Conservation (phyloP, 2,329 filamentous ascomycete species). For the Onygenales sp. region DNA sequence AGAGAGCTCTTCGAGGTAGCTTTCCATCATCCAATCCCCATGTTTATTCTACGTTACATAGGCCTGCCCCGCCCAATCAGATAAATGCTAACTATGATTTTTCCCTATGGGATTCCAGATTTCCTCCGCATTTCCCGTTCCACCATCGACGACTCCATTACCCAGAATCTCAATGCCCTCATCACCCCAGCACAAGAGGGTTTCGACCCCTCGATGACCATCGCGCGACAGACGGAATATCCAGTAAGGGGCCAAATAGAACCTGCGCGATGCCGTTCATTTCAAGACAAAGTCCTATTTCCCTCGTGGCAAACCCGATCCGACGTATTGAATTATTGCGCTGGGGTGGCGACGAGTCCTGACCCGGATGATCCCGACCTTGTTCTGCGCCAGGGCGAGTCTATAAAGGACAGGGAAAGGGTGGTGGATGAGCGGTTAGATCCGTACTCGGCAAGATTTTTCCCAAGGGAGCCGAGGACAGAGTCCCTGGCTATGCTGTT, state of each 20-base stretch:
- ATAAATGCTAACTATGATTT: background rate
- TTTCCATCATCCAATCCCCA: no score
- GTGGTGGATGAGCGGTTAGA: conserved; percentile 83
- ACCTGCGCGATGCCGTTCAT: conserved; percentile 53
- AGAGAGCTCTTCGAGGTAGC: conserved; percentile 57
- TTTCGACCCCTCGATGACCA: conserved; percentile 74
- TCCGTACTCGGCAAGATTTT: conserved; percentile 80
- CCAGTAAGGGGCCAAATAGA: conserved; percentile 47
- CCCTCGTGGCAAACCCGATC: conserved; percentile 78
- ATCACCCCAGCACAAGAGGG: conserved; percentile 59
- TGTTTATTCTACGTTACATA: conserved; percentile 11
- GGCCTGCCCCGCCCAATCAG: conserved; percentile 1
- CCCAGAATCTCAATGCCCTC: conserved; percentile 84
- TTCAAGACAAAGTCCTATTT: conserved; percentile 72
- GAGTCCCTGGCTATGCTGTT: conserved; percentile 65
- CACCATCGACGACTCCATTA: conserved; percentile 85
- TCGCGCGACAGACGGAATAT: conserved; percentile 47
- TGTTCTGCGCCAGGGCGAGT: conserved; percentile 59
- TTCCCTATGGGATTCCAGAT: conserved; percentile 45
- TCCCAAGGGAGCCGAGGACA: conserved; percentile 62
- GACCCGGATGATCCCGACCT: conserved; percentile 80
- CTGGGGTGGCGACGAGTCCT: conserved; percentile 73
- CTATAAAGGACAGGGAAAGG: conserved; percentile 58
- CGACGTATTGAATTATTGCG: conserved; percentile 82
- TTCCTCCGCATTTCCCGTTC: conserved; percentile 80